Base-by-base conservation (phyloP, 805 yeast species). In the Yamadazyma takamatsuzukensis region DNA sequence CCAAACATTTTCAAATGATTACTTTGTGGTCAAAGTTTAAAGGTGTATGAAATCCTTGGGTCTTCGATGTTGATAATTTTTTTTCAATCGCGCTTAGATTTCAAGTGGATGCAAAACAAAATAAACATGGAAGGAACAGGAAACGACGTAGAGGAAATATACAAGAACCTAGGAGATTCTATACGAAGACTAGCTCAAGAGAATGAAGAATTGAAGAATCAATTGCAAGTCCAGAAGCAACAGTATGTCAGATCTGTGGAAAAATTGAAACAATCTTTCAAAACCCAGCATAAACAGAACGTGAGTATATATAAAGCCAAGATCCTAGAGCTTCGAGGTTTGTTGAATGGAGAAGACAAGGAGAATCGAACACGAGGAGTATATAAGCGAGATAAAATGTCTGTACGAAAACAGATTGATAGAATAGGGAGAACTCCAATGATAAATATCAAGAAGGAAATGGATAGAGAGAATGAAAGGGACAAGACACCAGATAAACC, bases 281-380 rank as follows among this genome's bases (percentile, higher is more conserved):
- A 37, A 21, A 8, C 21, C 6, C 47, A 42, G 30, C 34, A 39
- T 25, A 34, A 24, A 17, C 38, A 37, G 27, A 29, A 42, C 33
- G 40, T 35, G 3, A 33, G 31, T 14, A 34, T 30, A 27, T 42
- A 42, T 25, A 29, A 42, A 16, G 21, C 30, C 7, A 31, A 32
- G 24, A 42, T 39, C 21, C 27, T 22, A 15, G 40, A 36, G 12
- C 26, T 36, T 3, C 10, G 22, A 18, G 6, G 11, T 2, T 16
- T 29, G 21, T 21, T 28, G 17, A 23, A 14, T 3, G 18, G 15
- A 11, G 29, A 30, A 11, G n/a, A 18, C 9, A 35, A 30, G 18
- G 34, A 35, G 18, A 35, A 35, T 22, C 22, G 11, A 21, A 21
- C 11, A 8, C 22, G 11, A 11, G 11, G 22, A 9, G 22, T 9